Base-by-base conservation (phyloP, 1,139 yeast genomes). In the Lodderomyces elongisporus region DNA sequence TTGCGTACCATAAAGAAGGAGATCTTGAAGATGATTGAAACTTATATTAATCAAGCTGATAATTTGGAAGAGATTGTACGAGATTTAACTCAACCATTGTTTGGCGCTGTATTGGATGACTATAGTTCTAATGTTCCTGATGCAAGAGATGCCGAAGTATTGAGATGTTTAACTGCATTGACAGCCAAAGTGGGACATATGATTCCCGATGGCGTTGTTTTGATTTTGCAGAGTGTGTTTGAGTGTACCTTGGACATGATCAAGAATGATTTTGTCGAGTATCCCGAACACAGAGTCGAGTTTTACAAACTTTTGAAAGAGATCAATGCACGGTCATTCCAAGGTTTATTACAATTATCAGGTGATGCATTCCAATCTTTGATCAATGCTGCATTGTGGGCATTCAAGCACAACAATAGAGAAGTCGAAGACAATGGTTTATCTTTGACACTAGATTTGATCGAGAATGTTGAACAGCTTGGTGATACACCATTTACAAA, bases 261-360 rank as follows among this genome's bases (percentile, higher is more conserved):
- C 49, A 87, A 85, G 54, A 84, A 84, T 55, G 96, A 91, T 58
- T 87, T 93, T 58, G 79, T 95, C 5, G 97, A 91, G 57, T 91
- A 85, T 56, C 98, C 98, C 15, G 98, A 93, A 58, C 97, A 91
- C 64, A 78, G 99, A 53, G 95, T 89, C 37, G 97, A 89, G 56
- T 91, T 91, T 58, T 93, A 89, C 67, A 85, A 83, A 60, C 70
- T 91, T 38, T 71, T 91, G 52, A 80, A 88, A 48, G 94, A 85
- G 40, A 89, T 93, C 53, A 84, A 93, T 56, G 62, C 79, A 45
- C 83, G 84, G 54, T 80, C 93, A 17, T 93, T 91, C 70, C 74
- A 78, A 42, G 95, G 96, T 0, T 70, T 91, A 48, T 68, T 88
- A 43, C 85, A 87, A 60, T 73, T 91, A 45, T 94, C 96, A 10